Conservation (phyloP, 2,329 filamentous ascomycete genomes). For the Didymella segeticola region DNA sequence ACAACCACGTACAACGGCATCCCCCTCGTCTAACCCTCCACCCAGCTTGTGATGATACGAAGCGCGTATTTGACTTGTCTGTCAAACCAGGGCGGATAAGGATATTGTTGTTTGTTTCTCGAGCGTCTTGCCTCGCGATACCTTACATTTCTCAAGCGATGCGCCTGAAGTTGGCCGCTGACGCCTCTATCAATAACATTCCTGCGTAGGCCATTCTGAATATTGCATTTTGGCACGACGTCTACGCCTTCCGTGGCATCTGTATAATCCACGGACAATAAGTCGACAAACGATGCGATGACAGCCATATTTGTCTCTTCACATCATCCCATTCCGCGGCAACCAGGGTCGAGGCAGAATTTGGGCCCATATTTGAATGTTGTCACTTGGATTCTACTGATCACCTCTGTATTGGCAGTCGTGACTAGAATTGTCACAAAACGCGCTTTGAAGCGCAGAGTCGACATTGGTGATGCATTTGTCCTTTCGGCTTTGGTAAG, state of each 20-base stretch:
- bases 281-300: slow-evolving; percentile 35
- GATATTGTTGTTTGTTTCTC: slow-evolving; percentile 24
- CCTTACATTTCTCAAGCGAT: slow-evolving; percentile 30
- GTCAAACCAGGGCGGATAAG: slow-evolving; percentile 26
- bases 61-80: slow-evolving; percentile 16
- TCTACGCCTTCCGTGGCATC: slow-evolving; percentile 1
- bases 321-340: slow-evolving; percentile 34
- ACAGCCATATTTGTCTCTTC: slow-evolving; percentile 32
- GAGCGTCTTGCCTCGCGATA: slow-evolving; percentile 13
- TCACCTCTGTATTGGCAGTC: slow-evolving; percentile 43
- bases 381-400: slow-evolving; percentile 45
- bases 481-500: slow-evolving; percentile 43
- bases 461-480: slow-evolving; percentile 46
- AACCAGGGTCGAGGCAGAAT: slow-evolving; percentile 36
- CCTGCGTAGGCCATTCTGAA: slow-evolving; percentile 16
- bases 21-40: slow-evolving; percentile 19
- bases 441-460: slow-evolving; percentile 37
- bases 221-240: slow-evolving; percentile 5
- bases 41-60: slow-evolving; percentile 21
- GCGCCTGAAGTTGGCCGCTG: slow-evolving; percentile 17
- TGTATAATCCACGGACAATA: slow-evolving; percentile 15
- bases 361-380: slow-evolving; percentile 46
- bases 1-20: slow-evolving; percentile 28
- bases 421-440: slow-evolving; percentile 45
- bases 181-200: slow-evolving; percentile 18